Conservation (phyloP, 2,329 filamentous ascomycete species). For the Mollisia scopiformis region DNA sequence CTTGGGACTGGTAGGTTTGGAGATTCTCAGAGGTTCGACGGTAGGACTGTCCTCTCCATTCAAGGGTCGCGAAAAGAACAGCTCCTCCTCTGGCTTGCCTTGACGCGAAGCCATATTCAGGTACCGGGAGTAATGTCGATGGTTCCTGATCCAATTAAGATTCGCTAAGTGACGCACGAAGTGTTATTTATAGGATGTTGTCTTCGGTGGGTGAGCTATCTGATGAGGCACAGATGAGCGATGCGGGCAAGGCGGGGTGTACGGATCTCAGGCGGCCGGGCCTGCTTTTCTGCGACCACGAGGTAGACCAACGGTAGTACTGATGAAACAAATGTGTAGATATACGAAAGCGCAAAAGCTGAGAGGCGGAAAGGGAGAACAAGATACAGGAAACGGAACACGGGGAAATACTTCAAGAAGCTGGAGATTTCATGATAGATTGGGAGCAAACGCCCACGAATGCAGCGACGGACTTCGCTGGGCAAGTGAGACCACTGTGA, state of each 20-base stretch:
- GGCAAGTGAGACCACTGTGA: conserved; percentile 14
- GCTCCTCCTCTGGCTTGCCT: conserved; percentile 77
- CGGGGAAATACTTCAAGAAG: conserved; percentile 19
- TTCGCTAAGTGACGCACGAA: conserved; percentile 31
- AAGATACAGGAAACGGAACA: conserved; percentile 26
- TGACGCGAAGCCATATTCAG: conserved; percentile 45
- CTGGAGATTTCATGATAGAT: conserved; percentile 19
- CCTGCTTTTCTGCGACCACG: conserved; percentile 29
- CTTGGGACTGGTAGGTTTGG: conserved; percentile 72
- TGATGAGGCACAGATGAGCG: conserved; percentile 31
- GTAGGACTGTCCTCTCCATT: conserved; percentile 69
- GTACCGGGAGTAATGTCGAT: conserved; percentile 15
- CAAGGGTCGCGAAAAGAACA: conserved; percentile 67
- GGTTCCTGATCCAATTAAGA: conserved; percentile 27
- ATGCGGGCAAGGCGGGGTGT: conserved; percentile 27
- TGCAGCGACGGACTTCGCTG: conserved; percentile 2
- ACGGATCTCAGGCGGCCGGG: conserved; percentile 13
- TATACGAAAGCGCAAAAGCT: conserved; percentile 18
- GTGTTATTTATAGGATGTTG: conserved; percentile 34
- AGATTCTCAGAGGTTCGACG: conserved; percentile 82
- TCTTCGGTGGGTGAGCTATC: conserved; percentile 30
- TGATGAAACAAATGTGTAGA: conserved; percentile 14
- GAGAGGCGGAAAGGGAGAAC: conserved; percentile 19
- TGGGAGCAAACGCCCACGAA: conserved; percentile 15
- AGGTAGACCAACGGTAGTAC: conserved; percentile 20